Evolutionary conservation across 306 rosid species (phyloP).

Genomic region (Canavalia ensiformis): DNA sequence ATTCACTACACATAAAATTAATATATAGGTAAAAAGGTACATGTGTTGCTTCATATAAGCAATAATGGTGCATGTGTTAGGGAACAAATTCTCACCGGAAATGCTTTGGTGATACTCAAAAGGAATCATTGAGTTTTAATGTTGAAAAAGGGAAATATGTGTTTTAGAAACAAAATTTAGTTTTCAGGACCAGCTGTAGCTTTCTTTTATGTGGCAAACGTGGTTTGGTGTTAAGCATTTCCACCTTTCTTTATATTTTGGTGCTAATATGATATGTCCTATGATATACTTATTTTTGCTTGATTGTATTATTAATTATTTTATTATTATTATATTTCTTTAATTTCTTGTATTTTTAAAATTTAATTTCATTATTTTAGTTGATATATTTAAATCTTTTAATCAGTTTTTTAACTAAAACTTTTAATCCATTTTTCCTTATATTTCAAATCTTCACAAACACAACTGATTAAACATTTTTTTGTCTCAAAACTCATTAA

Average conservation of each 20-base stretch:
- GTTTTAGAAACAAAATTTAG: constrained; percentile 32
- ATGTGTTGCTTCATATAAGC: constrained; percentile 63
- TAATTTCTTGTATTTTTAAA: no score
- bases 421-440: no score
- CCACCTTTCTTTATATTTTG: constrained; percentile 22
- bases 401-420: no score
- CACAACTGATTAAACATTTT: no score
- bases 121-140: constrained; percentile 54
- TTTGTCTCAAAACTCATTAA: no score
- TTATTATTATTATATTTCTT: no score
- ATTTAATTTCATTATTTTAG: no score
- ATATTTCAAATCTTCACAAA: no score
- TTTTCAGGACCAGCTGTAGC: constrained; percentile 44
- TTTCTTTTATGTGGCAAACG: constrained; percentile 48
- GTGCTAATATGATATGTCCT: background rate
- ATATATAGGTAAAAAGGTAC: constrained; percentile 57
- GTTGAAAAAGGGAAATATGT: constrained; percentile 36
- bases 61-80: constrained; percentile 73
- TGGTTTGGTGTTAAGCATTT: constrained; percentile 41
- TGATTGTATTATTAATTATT: no score
- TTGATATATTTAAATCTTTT: no score
- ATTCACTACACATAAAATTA: background rate
- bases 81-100: constrained; percentile 69
- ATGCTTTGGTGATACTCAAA: constrained; percentile 78
- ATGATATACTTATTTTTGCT: no score